Percentiles rank a stretch among this genome's conserved stretches.
phyloP scores from a whole-genome alignment of 192 early-diverging fungal species.

The Umbelopsis sp. region DNA sequence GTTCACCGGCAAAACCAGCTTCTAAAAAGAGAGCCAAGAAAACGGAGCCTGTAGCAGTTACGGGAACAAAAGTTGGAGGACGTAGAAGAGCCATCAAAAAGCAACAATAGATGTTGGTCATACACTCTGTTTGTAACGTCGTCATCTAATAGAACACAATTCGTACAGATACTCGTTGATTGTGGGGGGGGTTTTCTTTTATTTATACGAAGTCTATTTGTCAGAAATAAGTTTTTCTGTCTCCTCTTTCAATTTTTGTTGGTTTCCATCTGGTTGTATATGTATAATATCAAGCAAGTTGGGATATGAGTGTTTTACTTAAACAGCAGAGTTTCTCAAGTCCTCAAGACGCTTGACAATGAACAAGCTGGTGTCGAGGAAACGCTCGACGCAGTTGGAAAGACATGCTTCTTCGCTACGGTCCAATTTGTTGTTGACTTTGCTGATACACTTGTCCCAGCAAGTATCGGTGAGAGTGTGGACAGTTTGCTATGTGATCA shows the following conservation, averaged over 20 bases:
- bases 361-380: constrained; percentile 65
- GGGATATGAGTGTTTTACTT: constrained; percentile 5
- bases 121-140: not conserved
- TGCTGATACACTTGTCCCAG: constrained; percentile 50
- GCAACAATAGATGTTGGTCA: constrained; percentile 15
- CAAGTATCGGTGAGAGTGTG: constrained; percentile 54
- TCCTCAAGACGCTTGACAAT: constrained; percentile 62
- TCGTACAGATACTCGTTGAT: not conserved
- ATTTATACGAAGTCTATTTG: constrained; percentile 14
- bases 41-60: constrained; percentile 21
- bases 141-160: constrained; percentile 10
- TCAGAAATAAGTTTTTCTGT: not conserved
- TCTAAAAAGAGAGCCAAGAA: constrained; percentile 24
- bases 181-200: constrained; percentile 3
- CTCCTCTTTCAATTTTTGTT: not conserved
- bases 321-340: constrained; percentile 35
- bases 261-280: not conserved
- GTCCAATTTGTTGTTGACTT: constrained; percentile 55
- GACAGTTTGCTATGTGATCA: constrained; percentile 28
- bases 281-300: not conserved
- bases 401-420: constrained; percentile 60
- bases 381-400: constrained; percentile 73
- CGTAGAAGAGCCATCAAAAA: constrained; percentile 33
- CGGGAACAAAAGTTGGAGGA: constrained; percentile 33
- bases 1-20: not conserved